Percentiles rank a stretch among this genome's conserved stretches.
Conservation (phyloP, 306 rosid species). For the Pachyrhizus erosus region DNA sequence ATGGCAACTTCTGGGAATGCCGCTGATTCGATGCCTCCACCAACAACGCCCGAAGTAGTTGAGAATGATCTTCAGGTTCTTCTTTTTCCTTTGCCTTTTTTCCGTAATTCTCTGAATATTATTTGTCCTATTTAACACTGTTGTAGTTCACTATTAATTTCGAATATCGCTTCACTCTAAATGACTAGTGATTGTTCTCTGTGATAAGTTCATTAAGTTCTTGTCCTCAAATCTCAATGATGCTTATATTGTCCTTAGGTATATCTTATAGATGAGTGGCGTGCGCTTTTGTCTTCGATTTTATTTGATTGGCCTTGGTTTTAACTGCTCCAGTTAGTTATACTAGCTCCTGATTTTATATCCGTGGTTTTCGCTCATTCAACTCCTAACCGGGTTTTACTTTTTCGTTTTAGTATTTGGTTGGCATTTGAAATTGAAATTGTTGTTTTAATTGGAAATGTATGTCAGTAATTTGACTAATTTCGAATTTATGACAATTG, state of each 20-base stretch:
- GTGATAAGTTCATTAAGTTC: background rate
- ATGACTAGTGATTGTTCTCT: background rate
- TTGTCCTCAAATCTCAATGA: background rate
- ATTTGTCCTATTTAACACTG: background rate
- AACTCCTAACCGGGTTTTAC: background rate
- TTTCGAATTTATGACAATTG: background rate
- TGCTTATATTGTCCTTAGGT: background rate
- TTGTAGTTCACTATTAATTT: background rate
- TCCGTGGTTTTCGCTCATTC: background rate
- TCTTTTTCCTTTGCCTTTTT: background rate
- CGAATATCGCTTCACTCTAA: background rate
- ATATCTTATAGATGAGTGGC: background rate
- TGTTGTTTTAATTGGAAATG: conserved; percentile 20
- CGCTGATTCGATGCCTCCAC: conserved; percentile 13
- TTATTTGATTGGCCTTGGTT: background rate
- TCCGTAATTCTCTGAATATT: background rate
- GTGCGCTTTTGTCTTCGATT: background rate
- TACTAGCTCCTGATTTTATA: background rate
- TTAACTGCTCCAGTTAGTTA: background rate
- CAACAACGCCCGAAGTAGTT: conserved; percentile 9
- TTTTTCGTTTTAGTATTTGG: background rate
- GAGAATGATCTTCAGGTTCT: conserved; percentile 50
- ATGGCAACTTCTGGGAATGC: conserved; percentile 46
- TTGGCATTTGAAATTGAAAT: conserved; percentile 23
- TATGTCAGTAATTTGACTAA: conserved; percentile 11